Evolutionary conservation across 352 stramenopile species (phyloP).

Genomic region (Hyaloperonospora brassicae): DNA sequence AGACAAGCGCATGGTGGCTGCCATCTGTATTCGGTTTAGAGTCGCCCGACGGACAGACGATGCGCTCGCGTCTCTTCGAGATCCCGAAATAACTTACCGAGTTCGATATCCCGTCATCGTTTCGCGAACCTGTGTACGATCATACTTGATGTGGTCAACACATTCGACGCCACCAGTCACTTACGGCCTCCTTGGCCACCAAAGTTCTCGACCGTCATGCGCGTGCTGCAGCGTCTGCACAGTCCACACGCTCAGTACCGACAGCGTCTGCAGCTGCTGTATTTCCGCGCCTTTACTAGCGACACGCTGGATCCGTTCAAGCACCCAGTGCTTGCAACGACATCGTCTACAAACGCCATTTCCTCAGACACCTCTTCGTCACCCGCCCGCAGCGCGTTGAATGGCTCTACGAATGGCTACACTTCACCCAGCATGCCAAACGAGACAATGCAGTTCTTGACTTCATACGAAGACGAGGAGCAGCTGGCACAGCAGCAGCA

Average conservation of each 20-base stretch:
- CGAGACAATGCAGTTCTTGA: slow-evolving; percentile 21
- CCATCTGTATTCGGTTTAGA: too few relatives aligned
- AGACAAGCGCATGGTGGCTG: too few relatives aligned
- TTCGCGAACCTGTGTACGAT: too few relatives aligned
- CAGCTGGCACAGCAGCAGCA: slow-evolving; percentile 14
- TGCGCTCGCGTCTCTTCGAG: too few relatives aligned
- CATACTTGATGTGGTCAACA: too few relatives aligned
- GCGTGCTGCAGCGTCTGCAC: slow-evolving; percentile 32
- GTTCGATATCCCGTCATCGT: too few relatives aligned
- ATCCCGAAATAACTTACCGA: too few relatives aligned
- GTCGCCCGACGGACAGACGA: too few relatives aligned
- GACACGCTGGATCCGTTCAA: slow-evolving; percentile 30
- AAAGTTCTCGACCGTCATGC: slow-evolving; percentile 24
- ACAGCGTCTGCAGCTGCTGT: slow-evolving; percentile 27
- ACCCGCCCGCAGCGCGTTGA: slow-evolving; percentile 12
- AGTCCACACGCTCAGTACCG: slow-evolving; percentile 7
- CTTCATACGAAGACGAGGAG: slow-evolving; percentile 24
- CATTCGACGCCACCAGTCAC: neutral
- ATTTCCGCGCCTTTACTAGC: slow-evolving; percentile 30
- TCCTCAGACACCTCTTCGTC: slow-evolving; percentile 2
- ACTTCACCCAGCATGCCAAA: slow-evolving; percentile 1
- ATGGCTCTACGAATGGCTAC: slow-evolving; percentile 15
- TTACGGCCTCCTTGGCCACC: slow-evolving; percentile 24
- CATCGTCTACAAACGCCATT: neutral
- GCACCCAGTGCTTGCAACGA: neutral